phyloP scores from a whole-genome alignment of 2,329 filamentous ascomycete species.

The Ascochyta fabae region DNA sequence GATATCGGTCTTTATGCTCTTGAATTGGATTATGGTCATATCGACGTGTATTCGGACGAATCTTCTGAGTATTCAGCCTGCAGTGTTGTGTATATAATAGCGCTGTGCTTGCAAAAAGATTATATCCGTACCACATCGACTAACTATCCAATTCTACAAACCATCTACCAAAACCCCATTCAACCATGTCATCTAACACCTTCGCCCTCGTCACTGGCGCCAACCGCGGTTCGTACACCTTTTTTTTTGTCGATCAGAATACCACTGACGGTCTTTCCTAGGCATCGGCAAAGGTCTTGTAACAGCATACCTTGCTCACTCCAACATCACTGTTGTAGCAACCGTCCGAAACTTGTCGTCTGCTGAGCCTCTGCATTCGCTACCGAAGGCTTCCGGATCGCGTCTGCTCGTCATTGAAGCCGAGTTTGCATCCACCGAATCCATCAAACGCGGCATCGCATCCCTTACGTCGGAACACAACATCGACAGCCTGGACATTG shows the following conservation, averaged over 20 bases:
- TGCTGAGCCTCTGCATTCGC: conserved; percentile 31
- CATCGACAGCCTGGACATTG: conserved; percentile 3
- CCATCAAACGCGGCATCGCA: conserved; percentile 30
- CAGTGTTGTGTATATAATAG: too few relatives aligned
- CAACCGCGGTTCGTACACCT: conserved; percentile 35
- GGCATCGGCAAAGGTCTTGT: conserved; percentile 48
- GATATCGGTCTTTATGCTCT: too few relatives aligned
- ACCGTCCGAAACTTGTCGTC: conserved; percentile 45
- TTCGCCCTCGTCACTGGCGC: conserved; percentile 42
- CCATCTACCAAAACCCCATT: neutral
- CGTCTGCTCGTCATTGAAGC: conserved; percentile 18
- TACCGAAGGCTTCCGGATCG: conserved; percentile 27
- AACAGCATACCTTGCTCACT: conserved; percentile 44
- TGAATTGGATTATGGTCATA: neutral
- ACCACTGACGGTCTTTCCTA: conserved; percentile 10
- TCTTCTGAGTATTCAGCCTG: too few relatives aligned
- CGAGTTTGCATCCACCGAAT: conserved; percentile 26
- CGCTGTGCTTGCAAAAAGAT: too few relatives aligned
- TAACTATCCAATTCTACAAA: neutral
- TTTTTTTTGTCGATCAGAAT: conserved; percentile 8
- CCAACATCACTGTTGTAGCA: conserved; percentile 51
- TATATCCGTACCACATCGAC: neutral
- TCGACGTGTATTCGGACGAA: too few relatives aligned
- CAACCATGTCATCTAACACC: conserved; percentile 5
- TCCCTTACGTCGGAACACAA: conserved; percentile 23